Conservation (phyloP, 768 basidiomycete genomes). For the Leccinum sublutescens region DNA sequence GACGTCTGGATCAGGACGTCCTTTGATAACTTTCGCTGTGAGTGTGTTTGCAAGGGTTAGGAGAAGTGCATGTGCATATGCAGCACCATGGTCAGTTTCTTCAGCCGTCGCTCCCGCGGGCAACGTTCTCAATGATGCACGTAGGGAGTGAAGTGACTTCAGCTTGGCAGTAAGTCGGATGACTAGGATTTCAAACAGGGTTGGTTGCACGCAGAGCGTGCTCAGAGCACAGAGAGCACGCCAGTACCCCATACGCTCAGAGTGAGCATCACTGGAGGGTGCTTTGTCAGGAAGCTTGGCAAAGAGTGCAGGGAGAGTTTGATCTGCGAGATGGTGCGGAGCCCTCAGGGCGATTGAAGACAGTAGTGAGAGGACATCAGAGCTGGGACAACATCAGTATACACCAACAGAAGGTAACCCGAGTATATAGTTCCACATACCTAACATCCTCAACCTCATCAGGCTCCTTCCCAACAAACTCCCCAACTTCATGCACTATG, state of each 20-base stretch:
- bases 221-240: constrained; percentile 66
- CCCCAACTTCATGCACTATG: constrained; percentile 72
- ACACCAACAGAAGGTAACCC: background rate
- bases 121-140: constrained; percentile 10
- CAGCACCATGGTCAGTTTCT: constrained; percentile 62
- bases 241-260: constrained; percentile 64
- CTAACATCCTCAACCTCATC: constrained; percentile 55
- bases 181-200: constrained; percentile 83
- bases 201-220: constrained; percentile 66
- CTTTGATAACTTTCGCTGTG: constrained; percentile 43
- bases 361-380: constrained; percentile 60
- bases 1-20: constrained; percentile 63
- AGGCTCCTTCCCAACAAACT: constrained; percentile 51
- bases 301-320: constrained; percentile 82
- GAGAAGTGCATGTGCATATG: constrained; percentile 85
- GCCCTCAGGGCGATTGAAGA: constrained; percentile 55
- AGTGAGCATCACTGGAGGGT: constrained; percentile 50
- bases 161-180: constrained; percentile 76
- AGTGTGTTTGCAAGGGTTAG: constrained; percentile 65
- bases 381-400: constrained; percentile 37
- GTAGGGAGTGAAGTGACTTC: constrained; percentile 56
- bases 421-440: constrained; percentile 29
- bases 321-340: constrained; percentile 64
- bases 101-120: constrained; percentile 10
- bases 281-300: constrained; percentile 66